Conservation (phyloP, 2,329 filamentous ascomycete genomes). For the Dryadomyces sulphureus region DNA sequence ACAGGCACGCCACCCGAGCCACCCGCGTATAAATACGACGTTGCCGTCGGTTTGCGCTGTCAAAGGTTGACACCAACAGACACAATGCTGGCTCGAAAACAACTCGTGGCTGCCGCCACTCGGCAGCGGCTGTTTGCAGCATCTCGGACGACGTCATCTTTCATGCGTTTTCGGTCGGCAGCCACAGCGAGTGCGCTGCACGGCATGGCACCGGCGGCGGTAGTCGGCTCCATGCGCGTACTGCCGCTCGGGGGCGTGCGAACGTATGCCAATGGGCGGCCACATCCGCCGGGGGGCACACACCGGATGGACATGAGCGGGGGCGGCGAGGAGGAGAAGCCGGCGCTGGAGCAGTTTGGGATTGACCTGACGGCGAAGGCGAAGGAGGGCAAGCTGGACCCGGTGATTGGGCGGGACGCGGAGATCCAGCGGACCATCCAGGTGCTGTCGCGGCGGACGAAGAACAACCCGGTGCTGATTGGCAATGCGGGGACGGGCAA, state of each 20-base stretch:
- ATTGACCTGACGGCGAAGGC: constrained; percentile 79
- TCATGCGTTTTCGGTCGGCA: not conserved
- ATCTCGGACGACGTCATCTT: constrained; percentile 2
- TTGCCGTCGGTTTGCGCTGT: too few relatives aligned
- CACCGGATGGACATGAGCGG: constrained; percentile 86
- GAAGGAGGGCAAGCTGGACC: constrained; percentile 80
- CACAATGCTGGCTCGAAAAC: constrained; percentile 24
- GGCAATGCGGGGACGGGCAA: constrained; percentile 85
- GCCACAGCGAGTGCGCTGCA: not conserved
- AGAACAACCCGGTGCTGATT: constrained; percentile 93
- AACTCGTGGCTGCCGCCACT: constrained; percentile 17
- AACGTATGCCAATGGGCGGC: constrained; percentile 54
- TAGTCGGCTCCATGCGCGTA: constrained; percentile 5
- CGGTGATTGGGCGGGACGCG: constrained; percentile 81
- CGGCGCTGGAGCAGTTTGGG: constrained; percentile 81
- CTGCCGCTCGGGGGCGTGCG: constrained; percentile 28
- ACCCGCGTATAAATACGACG: too few relatives aligned
- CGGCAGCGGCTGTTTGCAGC: constrained; percentile 9
- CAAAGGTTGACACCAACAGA: not conserved
- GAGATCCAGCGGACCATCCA: constrained; percentile 94
- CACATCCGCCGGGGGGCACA: constrained; percentile 80
- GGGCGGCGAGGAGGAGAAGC: constrained; percentile 58
- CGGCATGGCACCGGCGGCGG: not conserved
- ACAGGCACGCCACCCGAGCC: constrained; percentile 3
- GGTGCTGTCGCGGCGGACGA: constrained; percentile 79